Percentiles rank a stretch among this genome's conserved stretches.
phyloP scores from a whole-genome alignment of 2,329 filamentous ascomycete genomes.

The Lasiodiplodia sp. region DNA sequence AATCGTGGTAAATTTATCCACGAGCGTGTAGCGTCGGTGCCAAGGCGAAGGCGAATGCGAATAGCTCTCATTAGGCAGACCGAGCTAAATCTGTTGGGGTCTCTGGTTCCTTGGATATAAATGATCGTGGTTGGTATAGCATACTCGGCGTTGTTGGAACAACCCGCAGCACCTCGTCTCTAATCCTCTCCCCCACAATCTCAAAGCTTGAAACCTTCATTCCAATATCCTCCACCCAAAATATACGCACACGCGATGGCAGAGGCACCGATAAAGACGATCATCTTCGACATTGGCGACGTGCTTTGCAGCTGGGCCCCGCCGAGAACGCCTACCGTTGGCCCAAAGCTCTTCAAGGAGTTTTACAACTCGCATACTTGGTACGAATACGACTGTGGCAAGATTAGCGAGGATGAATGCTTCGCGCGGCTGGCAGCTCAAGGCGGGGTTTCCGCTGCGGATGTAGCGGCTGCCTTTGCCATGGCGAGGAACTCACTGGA shows the following conservation, averaged over 20 bases:
- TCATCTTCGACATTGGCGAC: constrained; percentile 48
- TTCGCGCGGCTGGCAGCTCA: constrained; percentile 33
- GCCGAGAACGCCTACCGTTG: constrained; percentile 37
- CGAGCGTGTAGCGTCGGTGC: too few species aligned
- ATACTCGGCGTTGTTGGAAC: background rate
- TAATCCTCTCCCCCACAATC: background rate
- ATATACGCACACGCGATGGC: background rate
- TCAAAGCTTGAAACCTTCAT: background rate
- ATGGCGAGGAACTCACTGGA: constrained; percentile 41
- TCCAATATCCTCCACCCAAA: background rate
- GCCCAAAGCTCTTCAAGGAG: constrained; percentile 33
- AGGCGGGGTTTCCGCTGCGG: constrained; percentile 36
- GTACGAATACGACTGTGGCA: constrained; percentile 40
- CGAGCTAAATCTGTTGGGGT: background rate
- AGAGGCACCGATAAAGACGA: constrained; percentile 17
- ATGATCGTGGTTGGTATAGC: background rate
- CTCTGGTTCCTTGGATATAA: background rate
- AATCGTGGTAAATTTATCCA: too few species aligned
- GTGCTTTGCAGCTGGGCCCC: constrained; percentile 46
- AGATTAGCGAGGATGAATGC: constrained; percentile 36
- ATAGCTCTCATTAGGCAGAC: background rate
- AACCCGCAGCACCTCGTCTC: background rate
- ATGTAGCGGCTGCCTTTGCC: constrained; percentile 40
- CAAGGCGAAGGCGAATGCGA: background rate
- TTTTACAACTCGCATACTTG: constrained; percentile 41